Evolutionary conservation across 148 eudicot genomes (phyloP).

Genomic region (Camellia sinensis): DNA sequence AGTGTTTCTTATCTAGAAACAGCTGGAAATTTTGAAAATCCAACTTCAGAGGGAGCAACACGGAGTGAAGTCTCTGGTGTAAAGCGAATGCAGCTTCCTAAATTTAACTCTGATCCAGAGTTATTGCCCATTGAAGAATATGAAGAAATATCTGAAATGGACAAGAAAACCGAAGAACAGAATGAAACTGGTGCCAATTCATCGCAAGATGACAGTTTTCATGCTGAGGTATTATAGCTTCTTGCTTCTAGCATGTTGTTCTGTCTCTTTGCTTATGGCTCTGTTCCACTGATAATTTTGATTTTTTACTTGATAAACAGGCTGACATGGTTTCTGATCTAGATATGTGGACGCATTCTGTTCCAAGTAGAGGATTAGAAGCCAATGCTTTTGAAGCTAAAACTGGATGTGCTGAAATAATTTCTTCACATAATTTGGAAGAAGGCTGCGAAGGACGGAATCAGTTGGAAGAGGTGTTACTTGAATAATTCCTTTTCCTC

Average conservation of each 20-base stretch:
- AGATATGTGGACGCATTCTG: constrained; percentile 1
- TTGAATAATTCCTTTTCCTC: neutral
- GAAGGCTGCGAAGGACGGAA: constrained; percentile 9
- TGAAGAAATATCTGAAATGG: constrained; percentile 29
- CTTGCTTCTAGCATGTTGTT: neutral
- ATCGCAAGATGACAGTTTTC: constrained; percentile 13
- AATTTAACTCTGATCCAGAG: constrained; percentile 15
- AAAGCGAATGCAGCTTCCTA: constrained; percentile 8
- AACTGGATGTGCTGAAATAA: neutral
- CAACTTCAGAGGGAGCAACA: constrained; percentile 21
- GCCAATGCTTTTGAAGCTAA: constrained; percentile 15
- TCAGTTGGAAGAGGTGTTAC: constrained; percentile 16
- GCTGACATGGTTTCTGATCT: constrained; percentile 16
- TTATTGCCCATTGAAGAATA: constrained; percentile 27
- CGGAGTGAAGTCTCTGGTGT: constrained; percentile 25
- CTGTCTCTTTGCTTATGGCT: neutral
- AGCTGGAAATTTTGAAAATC: constrained; percentile 21
- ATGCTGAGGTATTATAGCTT: constrained; percentile 19
- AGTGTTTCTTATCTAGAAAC: constrained; percentile 43
- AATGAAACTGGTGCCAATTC: constrained; percentile 8
- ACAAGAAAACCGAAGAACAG: constrained; percentile 16
- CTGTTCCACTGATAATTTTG: neutral
- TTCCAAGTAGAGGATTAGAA: constrained; percentile 8
- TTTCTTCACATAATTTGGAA: constrained; percentile 7
- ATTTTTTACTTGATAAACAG: constrained; percentile 15